Evolutionary conservation across 306 rosid genomes (phyloP).

Genomic region (Spatholobus suberectus): DNA sequence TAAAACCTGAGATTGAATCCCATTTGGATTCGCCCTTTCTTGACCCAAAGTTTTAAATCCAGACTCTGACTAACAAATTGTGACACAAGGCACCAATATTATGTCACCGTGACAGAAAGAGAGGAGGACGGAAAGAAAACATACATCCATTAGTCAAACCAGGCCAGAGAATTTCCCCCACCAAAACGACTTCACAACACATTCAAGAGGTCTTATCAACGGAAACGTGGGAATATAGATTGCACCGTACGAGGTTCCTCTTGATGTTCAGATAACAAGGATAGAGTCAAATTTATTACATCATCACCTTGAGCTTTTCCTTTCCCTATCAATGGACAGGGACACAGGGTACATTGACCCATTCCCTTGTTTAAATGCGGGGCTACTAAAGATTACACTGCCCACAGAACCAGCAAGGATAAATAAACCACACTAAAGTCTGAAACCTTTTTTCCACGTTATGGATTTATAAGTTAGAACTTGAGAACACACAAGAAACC

Average conservation of each 20-base stretch:
- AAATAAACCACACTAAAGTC: neutral
- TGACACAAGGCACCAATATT: neutral
- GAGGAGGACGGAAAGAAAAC: neutral
- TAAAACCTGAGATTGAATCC: neutral
- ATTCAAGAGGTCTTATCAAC: neutral
- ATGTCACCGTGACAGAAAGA: neutral
- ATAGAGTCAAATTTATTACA: slow-evolving; percentile 8
- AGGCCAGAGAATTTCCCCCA: neutral
- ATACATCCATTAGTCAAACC: neutral
- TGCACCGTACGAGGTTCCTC: neutral
- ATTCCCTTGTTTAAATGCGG: neutral
- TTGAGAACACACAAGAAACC: neutral
- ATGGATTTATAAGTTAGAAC: neutral
- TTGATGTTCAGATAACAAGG: neutral
- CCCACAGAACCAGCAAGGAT: neutral
- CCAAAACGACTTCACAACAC: neutral
- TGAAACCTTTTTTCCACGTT: neutral
- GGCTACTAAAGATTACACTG: neutral
- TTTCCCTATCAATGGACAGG: neutral
- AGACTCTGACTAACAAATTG: neutral
- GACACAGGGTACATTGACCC: neutral
- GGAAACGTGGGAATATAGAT: neutral
- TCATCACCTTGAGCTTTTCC: neutral
- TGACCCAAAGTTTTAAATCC: neutral
- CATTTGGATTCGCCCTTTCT: too few species aligned